Conservation (phyloP, 2,329 filamentous ascomycete genomes). For the Aspergillus jensenii region DNA sequence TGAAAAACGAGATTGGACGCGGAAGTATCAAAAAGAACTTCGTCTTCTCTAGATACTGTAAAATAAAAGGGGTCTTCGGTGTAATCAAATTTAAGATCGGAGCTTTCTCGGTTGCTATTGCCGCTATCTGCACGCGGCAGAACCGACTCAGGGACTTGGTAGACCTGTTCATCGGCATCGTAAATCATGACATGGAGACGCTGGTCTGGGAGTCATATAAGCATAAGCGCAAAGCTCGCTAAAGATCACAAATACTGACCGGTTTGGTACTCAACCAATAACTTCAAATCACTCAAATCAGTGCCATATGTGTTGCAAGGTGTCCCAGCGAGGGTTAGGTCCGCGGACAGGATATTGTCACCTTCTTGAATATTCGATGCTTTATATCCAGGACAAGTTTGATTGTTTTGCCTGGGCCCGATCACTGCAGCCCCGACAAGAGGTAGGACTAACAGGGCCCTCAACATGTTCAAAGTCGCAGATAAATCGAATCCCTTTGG, state of each 20-base stretch:
- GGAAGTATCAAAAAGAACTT: conserved; percentile 66
- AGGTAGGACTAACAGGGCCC: conserved; percentile 25
- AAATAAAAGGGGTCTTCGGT: conserved; percentile 66
- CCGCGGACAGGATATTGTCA: conserved; percentile 60
- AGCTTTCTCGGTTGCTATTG: conserved; percentile 46
- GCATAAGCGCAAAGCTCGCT: not conserved
- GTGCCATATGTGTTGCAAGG: conserved; percentile 62
- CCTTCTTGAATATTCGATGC: conserved; percentile 35
- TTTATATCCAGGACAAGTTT: conserved; percentile 40
- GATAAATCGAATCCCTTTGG: not conserved
- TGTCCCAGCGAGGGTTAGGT: conserved; percentile 66
- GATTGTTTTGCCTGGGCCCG: conserved; percentile 13
- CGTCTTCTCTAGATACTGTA: conserved; percentile 47
- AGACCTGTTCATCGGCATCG: conserved; percentile 68
- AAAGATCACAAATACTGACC: conserved; percentile 37
- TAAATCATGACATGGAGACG: conserved; percentile 75
- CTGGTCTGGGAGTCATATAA: conserved; percentile 45
- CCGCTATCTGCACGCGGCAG: conserved; percentile 58
- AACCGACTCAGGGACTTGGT: conserved; percentile 70
- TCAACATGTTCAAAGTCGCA: conserved; percentile 23
- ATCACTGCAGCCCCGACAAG: conserved; percentile 30
- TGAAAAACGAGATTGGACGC: conserved; percentile 70
- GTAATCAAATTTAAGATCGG: conserved; percentile 50
- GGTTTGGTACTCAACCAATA: conserved; percentile 63
- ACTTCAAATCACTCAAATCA: conserved; percentile 56